Percentiles rank a stretch among this genome's conserved stretches.
phyloP scores from a whole-genome alignment of 805 yeast species.

The Ogataea corticis region DNA sequence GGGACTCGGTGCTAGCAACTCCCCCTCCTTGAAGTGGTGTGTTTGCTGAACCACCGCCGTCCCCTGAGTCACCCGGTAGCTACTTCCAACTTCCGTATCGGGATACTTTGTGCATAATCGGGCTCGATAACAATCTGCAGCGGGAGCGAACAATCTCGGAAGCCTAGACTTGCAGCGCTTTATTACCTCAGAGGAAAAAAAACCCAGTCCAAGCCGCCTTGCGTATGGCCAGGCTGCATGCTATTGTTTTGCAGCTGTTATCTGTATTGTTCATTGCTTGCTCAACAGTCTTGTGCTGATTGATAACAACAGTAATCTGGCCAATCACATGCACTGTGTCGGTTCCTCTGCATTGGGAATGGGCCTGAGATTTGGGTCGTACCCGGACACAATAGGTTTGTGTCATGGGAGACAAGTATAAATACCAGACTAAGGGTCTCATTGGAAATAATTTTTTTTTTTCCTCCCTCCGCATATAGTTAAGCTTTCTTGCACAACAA shows the following conservation, averaged over 20 bases:
- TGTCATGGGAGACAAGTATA: constrained; percentile 1
- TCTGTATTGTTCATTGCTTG: not conserved
- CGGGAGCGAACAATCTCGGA: too few species aligned
- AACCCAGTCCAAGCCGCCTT: not conserved
- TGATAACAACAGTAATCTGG: constrained; percentile 10
- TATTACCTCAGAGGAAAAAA: too few species aligned
- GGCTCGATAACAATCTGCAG: too few species aligned
- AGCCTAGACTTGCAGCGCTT: too few species aligned
- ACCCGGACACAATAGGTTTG: not conserved
- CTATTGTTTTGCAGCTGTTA: not conserved
- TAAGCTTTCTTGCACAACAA: not conserved
- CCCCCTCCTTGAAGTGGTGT: too few species aligned
- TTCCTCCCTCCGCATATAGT: too few species aligned
- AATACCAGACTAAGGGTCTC: constrained; percentile 1
- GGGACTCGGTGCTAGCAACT: too few species aligned
- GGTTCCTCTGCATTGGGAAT: constrained; percentile 3
- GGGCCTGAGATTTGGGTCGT: constrained; percentile 7
- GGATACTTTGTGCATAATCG: too few species aligned
- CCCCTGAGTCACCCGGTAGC: too few species aligned
- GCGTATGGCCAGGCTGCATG: not conserved
- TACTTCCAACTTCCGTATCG: too few species aligned
- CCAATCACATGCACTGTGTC: constrained; percentile 9
- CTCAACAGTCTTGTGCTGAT: not conserved
- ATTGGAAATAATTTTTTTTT: not conserved
- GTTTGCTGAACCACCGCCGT: too few species aligned